These are phyloP conservation scores for Cryptococcus jaspeensis DNA, from an alignment of 1,284 basidiomycete genomes.

Conservation along the genomic window DNA sequence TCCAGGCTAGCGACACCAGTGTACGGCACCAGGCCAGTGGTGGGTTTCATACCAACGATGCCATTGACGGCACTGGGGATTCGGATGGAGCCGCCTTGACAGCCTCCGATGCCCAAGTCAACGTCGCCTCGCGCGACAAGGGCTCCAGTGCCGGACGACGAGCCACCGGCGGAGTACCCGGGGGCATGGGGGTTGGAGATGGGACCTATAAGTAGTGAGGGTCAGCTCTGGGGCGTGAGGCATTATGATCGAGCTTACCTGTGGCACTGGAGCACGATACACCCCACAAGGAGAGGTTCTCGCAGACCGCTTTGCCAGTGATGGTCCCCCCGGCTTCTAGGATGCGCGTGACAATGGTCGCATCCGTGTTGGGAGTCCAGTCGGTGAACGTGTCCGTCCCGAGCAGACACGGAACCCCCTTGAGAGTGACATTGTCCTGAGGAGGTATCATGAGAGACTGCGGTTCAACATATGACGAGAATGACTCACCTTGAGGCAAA, in stretches of 20 bases:
- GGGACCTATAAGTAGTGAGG: constrained; percentile 47
- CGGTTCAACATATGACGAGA: background rate
- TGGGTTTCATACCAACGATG: constrained; percentile 56
- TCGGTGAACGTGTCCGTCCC: constrained; percentile 28
- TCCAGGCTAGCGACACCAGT: constrained; percentile 55
- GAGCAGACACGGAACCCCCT: constrained; percentile 30
- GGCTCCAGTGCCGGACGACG: constrained; percentile 54
- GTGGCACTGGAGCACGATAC: constrained; percentile 15
- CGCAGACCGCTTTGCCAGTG: constrained; percentile 53
- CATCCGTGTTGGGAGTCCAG: constrained; percentile 47
- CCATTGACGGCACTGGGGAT: constrained; percentile 55
- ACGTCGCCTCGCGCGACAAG: constrained; percentile 53
- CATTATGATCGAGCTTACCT: constrained; percentile 23
- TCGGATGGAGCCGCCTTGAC: constrained; percentile 56
- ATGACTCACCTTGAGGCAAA: constrained; percentile 32
- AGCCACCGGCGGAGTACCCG: constrained; percentile 55
- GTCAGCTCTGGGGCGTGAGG: constrained; percentile 51
- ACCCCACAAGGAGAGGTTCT: constrained; percentile 31
- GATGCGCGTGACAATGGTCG: constrained; percentile 55
- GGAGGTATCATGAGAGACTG: background rate
- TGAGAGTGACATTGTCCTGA: constrained; percentile 31
- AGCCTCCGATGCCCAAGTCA: constrained; percentile 56
- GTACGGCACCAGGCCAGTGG: constrained; percentile 56
- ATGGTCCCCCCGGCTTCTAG: constrained; percentile 54
- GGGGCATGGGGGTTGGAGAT: constrained; percentile 54